Evolutionary conservation across 495 filamentous ascomycete genomes (phyloP).

Genomic region (Xylaria palmicola): DNA sequence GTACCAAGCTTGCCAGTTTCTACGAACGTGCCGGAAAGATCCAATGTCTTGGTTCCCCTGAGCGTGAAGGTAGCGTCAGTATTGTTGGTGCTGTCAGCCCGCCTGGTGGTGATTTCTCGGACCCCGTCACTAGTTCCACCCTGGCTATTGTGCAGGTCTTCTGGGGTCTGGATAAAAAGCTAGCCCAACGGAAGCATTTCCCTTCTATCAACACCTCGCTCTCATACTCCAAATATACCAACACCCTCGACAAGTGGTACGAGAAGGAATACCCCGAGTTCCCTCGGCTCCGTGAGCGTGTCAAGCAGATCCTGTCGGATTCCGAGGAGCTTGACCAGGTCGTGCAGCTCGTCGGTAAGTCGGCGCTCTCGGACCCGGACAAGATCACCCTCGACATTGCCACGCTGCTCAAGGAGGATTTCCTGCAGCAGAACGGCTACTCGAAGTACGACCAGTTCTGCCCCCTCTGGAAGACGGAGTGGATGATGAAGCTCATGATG

Average conservation of each 20-base stretch:
- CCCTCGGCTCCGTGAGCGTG: conserved; percentile 85
- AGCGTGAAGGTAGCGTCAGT: conserved; percentile 86
- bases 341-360: conserved; percentile 97
- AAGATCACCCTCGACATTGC: conserved; percentile 98
- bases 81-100: conserved; percentile 98
- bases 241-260: conserved; percentile 85
- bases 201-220: conserved; percentile 94
- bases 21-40: conserved; percentile 97
- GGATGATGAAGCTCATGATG: conserved; percentile 99
- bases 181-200: conserved; percentile 98
- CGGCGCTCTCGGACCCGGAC: conserved; percentile 90
- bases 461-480: conserved; percentile 98
- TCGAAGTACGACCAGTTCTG: conserved; percentile 99
- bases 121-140: conserved; percentile 92
- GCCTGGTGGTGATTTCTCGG: conserved; percentile 98
- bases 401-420: conserved; percentile 93
- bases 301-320: conserved; percentile 87
- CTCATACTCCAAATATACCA: conserved; percentile 97
- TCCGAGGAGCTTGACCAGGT: conserved; percentile 98
- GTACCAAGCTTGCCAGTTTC: conserved; percentile 96
- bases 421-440: conserved; percentile 99
- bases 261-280: conserved; percentile 91
- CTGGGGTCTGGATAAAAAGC: conserved; percentile 99
- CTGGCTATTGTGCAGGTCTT: conserved; percentile 99
- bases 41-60: conserved; percentile 80